Base-by-base conservation (phyloP, 1,284 basidiomycete genomes). In the Microbotryum saponariae region DNA sequence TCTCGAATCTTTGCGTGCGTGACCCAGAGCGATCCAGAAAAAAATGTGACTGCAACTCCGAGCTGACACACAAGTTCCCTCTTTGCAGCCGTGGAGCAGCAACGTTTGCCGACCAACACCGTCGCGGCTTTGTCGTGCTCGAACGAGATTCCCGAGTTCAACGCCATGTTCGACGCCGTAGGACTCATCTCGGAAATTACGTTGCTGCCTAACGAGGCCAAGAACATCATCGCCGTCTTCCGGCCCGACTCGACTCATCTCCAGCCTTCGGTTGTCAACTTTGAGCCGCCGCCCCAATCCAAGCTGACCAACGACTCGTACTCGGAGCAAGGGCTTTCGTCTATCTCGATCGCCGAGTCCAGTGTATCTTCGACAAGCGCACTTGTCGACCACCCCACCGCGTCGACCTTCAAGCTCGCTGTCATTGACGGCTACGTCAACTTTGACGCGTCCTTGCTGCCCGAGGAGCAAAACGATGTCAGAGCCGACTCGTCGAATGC, bases 341-440 rank as follows among this genome's bases (percentile, higher is more conserved):
- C 58, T 3, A 31, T 59, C 45, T 59, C 58, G 42, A 45, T 59
- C 18, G 51, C 51, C 23, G 58, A 59, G 21, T 59, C 58, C n/a
- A 59, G 58, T 18, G 16, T 53, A 10, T 59, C 58, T n/a, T 53
- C 50, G 25, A 27, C 44, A 6, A 51, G 21, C 9, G 53, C 42
- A 46, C 21, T 31, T 7, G 56, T 23, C 27, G 42, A n/a, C 49
- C 33, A 51, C 9, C 16, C 48, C 10, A 37, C 14, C n/a, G 8
- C 33, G 4, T 20, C 45, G 25, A 23, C 45, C 21, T 37, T 51
- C 56, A 42, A 51, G 23, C 51, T 59, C 25, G 45, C 58, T 7
- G 47, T 44, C 29, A 53, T 59, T 45, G 58, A 59, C 58, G 58
- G 58, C n/a, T 59, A 52, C 44, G 42, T 59, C 51, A 59, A 59